Conservation (phyloP, 352 stramenopile species). For the Blastocystis sp. region DNA sequence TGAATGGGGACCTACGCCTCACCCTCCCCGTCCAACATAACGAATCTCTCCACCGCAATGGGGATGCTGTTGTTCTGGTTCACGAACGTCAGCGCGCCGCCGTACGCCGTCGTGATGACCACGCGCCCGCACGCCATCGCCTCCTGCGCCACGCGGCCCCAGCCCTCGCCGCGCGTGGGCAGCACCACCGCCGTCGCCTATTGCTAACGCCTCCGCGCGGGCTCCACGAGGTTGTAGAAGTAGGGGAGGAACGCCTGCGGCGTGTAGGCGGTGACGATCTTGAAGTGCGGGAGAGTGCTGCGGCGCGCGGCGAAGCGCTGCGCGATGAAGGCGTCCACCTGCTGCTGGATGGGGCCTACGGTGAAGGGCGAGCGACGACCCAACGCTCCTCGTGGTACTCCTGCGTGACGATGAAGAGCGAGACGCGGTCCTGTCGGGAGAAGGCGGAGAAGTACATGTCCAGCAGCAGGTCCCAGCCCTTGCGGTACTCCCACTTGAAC, state of each 20-base stretch:
- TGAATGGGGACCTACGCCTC: constrained; percentile 58
- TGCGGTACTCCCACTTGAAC: constrained; percentile 88
- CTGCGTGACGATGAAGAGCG: constrained; percentile 82
- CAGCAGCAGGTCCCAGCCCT: constrained; percentile 83
- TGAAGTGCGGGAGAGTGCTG: constrained; percentile 37
- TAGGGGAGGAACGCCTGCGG: constrained; percentile 77
- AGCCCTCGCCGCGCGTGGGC: constrained; percentile 86
- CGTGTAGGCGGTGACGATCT: constrained; percentile 70
- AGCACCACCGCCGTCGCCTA: constrained; percentile 82
- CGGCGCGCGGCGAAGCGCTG: neutral
- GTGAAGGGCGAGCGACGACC: neutral
- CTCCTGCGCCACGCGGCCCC: constrained; percentile 86
- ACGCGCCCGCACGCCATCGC: constrained; percentile 86
- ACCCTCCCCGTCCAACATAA: neutral
- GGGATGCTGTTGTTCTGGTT: constrained; percentile 71
- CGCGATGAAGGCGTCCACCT: constrained; percentile 62
- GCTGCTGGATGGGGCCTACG: constrained; percentile 47
- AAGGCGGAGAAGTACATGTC: constrained; percentile 81
- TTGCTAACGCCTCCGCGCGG: constrained; percentile 77
- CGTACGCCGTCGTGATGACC: constrained; percentile 86
- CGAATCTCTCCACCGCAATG: constrained; percentile 69
- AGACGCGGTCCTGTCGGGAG: constrained; percentile 75
- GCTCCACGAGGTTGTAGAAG: constrained; percentile 72
- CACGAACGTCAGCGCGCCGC: constrained; percentile 75
- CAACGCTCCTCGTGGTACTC: constrained; percentile 77